A percentile compares a stretch with the other conserved stretches of the same genome.
Conservation (phyloP, 2,329 filamentous ascomycete genomes). For the Ascochyta fabae region DNA sequence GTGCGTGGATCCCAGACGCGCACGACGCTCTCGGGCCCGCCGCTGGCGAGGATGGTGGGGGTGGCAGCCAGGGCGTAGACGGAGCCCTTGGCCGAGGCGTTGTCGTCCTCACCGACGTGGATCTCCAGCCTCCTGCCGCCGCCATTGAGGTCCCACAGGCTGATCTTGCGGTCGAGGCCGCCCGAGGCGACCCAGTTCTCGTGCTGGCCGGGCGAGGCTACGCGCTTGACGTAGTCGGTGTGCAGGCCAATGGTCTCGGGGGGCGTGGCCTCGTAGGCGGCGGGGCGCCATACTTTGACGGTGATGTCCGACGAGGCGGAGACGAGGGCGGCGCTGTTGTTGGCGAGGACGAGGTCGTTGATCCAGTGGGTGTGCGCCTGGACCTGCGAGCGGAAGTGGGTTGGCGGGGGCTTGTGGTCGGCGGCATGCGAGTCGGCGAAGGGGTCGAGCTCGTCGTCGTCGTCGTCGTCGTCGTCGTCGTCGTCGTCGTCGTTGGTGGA, state of each 20-base stretch:
- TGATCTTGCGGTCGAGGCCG: conserved; percentile 89
- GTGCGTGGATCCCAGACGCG: conserved; percentile 89
- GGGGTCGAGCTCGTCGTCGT: conserved; percentile 48
- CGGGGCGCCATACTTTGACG: conserved; percentile 89
- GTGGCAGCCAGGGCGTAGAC: conserved; percentile 88
- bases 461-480: conserved; percentile 35
- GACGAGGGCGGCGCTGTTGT: conserved; percentile 79
- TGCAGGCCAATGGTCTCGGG: conserved; percentile 88
- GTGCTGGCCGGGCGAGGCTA: conserved; percentile 75
- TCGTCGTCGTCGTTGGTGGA: conserved; percentile 3
- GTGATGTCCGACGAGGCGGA: conserved; percentile 94
- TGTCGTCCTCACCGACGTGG: conserved; percentile 81
- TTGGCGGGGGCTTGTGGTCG: conserved; percentile 52
- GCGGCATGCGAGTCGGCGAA: conserved; percentile 46
- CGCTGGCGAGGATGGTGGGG: conserved; percentile 83
- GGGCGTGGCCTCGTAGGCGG: conserved; percentile 66
- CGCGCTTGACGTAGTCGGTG: conserved; percentile 93
- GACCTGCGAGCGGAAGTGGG: conserved; percentile 66
- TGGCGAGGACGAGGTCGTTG: conserved; percentile 85
- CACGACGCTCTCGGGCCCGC: conserved; percentile 91
- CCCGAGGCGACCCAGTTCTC: conserved; percentile 92
- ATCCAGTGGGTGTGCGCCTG: conserved; percentile 95
- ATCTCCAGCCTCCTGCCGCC: conserved; percentile 87
- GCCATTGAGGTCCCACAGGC: conserved; percentile 90
- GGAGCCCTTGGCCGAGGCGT: conserved; percentile 83